A percentile compares a stretch with the other conserved stretches of the same genome.
Evolutionary conservation across 148 eudicot genomes (phyloP).

Genomic region (Rhododendron vialii): DNA sequence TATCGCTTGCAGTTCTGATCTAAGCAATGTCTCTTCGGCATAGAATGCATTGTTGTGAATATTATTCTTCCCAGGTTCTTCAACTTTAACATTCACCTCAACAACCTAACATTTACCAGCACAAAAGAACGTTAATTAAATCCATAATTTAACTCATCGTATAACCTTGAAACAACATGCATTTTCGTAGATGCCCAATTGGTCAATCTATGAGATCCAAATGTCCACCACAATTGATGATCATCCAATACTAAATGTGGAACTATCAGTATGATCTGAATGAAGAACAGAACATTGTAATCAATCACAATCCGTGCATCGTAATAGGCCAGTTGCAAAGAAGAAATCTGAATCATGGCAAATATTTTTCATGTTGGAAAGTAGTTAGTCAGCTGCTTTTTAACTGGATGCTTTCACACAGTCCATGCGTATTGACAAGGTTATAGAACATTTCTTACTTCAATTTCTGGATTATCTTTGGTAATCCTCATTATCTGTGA

Average conservation of each 20-base stretch:
- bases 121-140: background rate
- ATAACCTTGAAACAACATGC: background rate
- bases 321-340: background rate
- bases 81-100: constrained; percentile 89
- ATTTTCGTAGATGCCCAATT: background rate
- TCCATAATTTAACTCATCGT: background rate
- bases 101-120: constrained; percentile 51
- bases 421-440: background rate
- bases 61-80: constrained; percentile 86
- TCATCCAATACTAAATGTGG: background rate
- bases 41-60: constrained; percentile 93
- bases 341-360: background rate
- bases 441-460: background rate
- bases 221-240: background rate
- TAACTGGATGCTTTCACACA: background rate
- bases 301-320: background rate
- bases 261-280: background rate
- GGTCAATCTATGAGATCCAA: background rate
- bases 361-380: background rate
- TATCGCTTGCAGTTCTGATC: constrained; percentile 79
- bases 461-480: background rate
- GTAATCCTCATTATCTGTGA: background rate
- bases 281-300: background rate
- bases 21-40: constrained; percentile 83
- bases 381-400: background rate